Conservation (phyloP, 2,329 filamentous ascomycete species). For the Nothophoma quercina region DNA sequence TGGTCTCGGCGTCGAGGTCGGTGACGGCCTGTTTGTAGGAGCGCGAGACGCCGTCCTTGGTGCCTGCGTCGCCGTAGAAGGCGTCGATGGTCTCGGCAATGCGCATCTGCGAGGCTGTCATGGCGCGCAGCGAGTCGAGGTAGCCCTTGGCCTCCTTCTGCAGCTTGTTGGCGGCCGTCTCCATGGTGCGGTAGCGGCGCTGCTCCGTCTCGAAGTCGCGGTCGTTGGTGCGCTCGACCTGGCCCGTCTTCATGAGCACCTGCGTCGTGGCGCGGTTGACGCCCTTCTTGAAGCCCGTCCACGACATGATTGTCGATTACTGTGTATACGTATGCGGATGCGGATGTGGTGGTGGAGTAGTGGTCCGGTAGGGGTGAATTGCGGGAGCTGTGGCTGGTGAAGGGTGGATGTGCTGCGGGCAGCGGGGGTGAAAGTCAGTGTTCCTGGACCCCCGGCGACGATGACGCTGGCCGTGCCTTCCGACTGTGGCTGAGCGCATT, state of each 20-base stretch:
- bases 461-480: background rate
- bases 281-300: conserved; percentile 92
- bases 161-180: conserved; percentile 86
- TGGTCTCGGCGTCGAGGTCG: conserved; percentile 96
- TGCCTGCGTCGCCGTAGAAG: conserved; percentile 96
- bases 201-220: conserved; percentile 99
- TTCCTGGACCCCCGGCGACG: background rate
- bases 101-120: conserved; percentile 99
- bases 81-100: conserved; percentile 99
- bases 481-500: conserved; percentile 18
- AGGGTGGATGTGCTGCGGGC: background rate
- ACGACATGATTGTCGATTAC: conserved; percentile 46
- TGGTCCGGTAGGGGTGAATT: background rate
- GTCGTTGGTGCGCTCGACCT: conserved; percentile 98
- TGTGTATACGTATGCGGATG: background rate
- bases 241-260: conserved; percentile 99
- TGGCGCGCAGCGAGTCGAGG: conserved; percentile 93
- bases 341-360: background rate
- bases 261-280: conserved; percentile 98
- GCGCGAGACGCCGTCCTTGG: conserved; percentile 91
- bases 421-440: background rate
- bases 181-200: conserved; percentile 96
- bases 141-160: conserved; percentile 99
- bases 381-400: background rate
- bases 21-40: conserved; percentile 99